Base-by-base conservation (phyloP, 2,329 filamentous ascomycete genomes). In the Helotiales sp. region DNA sequence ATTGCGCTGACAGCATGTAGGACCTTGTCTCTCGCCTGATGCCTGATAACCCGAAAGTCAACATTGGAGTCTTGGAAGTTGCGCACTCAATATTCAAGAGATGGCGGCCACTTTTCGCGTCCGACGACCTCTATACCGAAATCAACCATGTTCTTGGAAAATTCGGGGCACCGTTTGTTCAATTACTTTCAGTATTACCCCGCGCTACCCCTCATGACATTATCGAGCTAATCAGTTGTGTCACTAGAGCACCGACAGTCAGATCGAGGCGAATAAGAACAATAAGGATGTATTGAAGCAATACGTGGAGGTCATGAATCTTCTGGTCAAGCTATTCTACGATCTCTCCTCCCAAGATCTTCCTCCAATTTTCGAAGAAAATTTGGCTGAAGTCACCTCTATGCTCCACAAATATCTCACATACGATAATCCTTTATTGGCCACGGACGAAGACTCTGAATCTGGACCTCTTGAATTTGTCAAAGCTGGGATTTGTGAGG, bases 291-390 rank as follows among this genome's bases (percentile, higher is more conserved):
- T 85, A 17, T 85, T 99, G 52, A 89, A 90, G 76, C 87, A 88
- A 72, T 92, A 93, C 78, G 94, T 97, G 74, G 89, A 92, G 71
- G 93, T 93, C 2, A 85, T 99, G 70, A 94, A 95, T 78, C 85
- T 98, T 61, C 88, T 97, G 73, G 85, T 97, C 73, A 97, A 97
- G 82, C 89, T 99, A 58, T 89, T 98, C 77, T 96, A 96, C 81
- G 96, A 99, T 79, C 88, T 99, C 61, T 97, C 94, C n/a, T 97
- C 91, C 77, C 96, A 99, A 78, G 96, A 99, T 79, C 86, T 99
- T 74, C 93, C 96, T 17, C 94, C 95, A 1, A 90, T 96, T 73
- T 97, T 99, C 78, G 96, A 99, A 82, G 91, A 96, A 71, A 92
- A 97, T 76, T 85, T 99, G 22, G 80, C 84, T 57, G 87, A 87